Percentiles rank a stretch among this genome's conserved stretches.
Evolutionary conservation across 495 filamentous ascomycete genomes (phyloP).

Genomic region (Talaromyces ruber): DNA sequence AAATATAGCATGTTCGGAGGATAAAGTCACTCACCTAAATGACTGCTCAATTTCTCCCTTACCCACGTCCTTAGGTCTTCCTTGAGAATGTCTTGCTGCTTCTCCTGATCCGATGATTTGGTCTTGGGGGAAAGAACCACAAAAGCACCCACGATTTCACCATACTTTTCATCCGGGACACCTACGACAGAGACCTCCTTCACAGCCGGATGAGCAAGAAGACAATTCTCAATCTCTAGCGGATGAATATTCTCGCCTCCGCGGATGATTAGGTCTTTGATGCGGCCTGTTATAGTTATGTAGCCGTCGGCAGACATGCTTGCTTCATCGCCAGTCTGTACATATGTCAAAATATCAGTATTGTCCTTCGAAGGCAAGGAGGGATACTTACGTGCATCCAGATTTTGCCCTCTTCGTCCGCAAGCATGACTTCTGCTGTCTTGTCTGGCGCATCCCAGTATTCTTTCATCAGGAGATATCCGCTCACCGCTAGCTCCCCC

Average conservation of each 20-base stretch:
- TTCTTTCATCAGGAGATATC: constrained; percentile 84
- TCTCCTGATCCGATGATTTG: constrained; percentile 22
- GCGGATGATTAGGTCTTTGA: constrained; percentile 89
- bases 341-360: constrained; percentile 18
- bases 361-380: constrained; percentile 29
- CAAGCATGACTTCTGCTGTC: constrained; percentile 63
- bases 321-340: constrained; percentile 81
- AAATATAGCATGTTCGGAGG: no score
- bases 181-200: constrained; percentile 76
- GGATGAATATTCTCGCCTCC: constrained; percentile 97
- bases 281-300: constrained; percentile 63
- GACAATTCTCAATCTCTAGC: constrained; percentile 83
- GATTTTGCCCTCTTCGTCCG: constrained; percentile 48
- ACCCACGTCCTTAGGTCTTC: constrained; percentile 69
- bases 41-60: constrained; percentile 55
- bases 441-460: constrained; percentile 70
- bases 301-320: constrained; percentile 64
- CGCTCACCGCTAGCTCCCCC: constrained; percentile 77
- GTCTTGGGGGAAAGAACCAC: constrained; percentile 46
- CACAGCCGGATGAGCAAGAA: constrained; percentile 63
- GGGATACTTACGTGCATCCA: constrained; percentile 58
- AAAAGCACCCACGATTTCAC: constrained; percentile 82
- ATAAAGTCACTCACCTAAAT: constrained; percentile 50
- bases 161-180: constrained; percentile 73
- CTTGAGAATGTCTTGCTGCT: constrained; percentile 8